Evolutionary conservation across 148 eudicot genomes (phyloP).

Genomic region (Dianthus caryophyllus): DNA sequence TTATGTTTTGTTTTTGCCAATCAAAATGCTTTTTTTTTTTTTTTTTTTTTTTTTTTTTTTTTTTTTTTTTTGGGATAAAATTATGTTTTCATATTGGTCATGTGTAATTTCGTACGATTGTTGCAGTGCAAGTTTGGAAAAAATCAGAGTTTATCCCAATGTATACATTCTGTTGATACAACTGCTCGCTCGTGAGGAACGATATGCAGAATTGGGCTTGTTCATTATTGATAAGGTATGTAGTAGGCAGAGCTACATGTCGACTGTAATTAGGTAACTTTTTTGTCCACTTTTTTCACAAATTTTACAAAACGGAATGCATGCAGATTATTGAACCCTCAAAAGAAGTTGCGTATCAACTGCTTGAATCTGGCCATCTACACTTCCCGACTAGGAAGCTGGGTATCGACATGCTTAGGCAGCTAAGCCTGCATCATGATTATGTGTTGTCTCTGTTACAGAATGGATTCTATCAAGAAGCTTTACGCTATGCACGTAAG

Average conservation of each 20-base stretch:
- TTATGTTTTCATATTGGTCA: conserved; percentile 5
- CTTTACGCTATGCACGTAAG: conserved; percentile 82
- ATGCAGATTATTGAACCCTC: conserved; percentile 91
- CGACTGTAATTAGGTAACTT: conserved; percentile 6
- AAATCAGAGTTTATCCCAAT: conserved; percentile 61
- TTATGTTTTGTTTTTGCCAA: background rate
- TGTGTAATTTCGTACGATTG: conserved; percentile 13
- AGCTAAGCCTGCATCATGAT: conserved; percentile 74
- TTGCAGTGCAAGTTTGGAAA: conserved; percentile 68
- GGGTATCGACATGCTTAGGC: conserved; percentile 86
- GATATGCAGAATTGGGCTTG: conserved; percentile 73
- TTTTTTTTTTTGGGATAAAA: background rate
- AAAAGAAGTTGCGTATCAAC: conserved; percentile 85
- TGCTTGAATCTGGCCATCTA: conserved; percentile 69
- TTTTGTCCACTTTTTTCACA: background rate
- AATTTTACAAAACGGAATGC: background rate
- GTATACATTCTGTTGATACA: conserved; percentile 62
- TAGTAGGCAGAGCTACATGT: background rate
- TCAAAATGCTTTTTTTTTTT: conserved; percentile 4
- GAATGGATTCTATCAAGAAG: conserved; percentile 91
- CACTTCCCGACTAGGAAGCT: conserved; percentile 66
- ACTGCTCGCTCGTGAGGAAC: conserved; percentile 64
- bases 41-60: background rate
- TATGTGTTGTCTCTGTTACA: conserved; percentile 66
- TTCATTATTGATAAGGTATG: conserved; percentile 79